Evolutionary conservation across 176 grass and related monocot species (phyloP).

Genomic region (Hordeum vulgare): MorexV3_pseudomolecules_assembly NC_058519.1:376713129-376713628

Average conservation of each 20-base stretch:
- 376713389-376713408: constrained; percentile 76
- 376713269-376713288: constrained; percentile 65
- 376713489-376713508: constrained; percentile 1
- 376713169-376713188: constrained; percentile 99
- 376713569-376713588: not conserved
- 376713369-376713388: constrained; percentile 66
- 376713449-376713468: constrained; percentile 87
- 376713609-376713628: not conserved
- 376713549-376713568: constrained; percentile 1
- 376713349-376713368: constrained; percentile 81
- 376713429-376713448: constrained; percentile 98
- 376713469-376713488: constrained; percentile 24
- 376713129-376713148: constrained; percentile 9
- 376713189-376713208: constrained; percentile 97
- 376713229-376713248: constrained; percentile 91
- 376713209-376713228: constrained; percentile 89
- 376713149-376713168: constrained; percentile 77
- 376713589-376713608: constrained; percentile 20
- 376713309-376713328: constrained; percentile 72
- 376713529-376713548: not conserved
- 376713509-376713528: not conserved
- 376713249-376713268: constrained; percentile 50
- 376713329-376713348: constrained; percentile 75
- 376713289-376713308: constrained; percentile 54
- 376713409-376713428: constrained; percentile 92